Evolutionary conservation across 1,284 basidiomycete genomes (phyloP), one percentile per base, ranked within the genome.

Genomic region (Rhodotorula sp.): DNA sequence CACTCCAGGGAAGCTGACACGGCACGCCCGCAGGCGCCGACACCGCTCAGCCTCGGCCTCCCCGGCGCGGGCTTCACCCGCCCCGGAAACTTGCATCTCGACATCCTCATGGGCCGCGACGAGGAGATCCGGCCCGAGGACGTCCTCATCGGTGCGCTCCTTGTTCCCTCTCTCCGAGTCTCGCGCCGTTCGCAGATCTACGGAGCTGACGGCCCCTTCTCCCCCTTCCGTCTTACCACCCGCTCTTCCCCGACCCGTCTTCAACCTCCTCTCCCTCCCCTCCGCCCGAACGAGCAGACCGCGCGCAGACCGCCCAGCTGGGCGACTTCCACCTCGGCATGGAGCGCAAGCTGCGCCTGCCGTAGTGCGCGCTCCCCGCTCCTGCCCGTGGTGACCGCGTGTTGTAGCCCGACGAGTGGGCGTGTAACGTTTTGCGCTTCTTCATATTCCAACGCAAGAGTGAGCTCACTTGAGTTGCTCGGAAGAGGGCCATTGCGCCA

Each of bases 101-200:
- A 97, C 81, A 92, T 97, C 77, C 83, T 97, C 65, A 90, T 91
- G 87, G 94, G 94, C 58, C 88, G 89, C 36, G 94, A 97, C 80
- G 92, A 95, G 82, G 85, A 83, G 29, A 84, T 97, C 66, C 89
- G 90, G 59, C 85, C 88, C 13, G 82, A 82, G 2, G 92, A 95
- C 78, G 85, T 93, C 76, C 91, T 94, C n/a, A 56, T 71, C 27
- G 70, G 69, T 74, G 37, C 36, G 73, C 58, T 6, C 34, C 12
- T 19, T n/a, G 25, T 19, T 37, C 32, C 29, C 34, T 39, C 7
- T 6, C 1, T n/a, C 3, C 27, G 13, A 17, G 9, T 36, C 41
- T 27, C 48, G 25, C 10, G 15, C n/a, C 5, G 5, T 15, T 21
- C 15, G 36, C 32, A 7, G 5, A 22, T 56, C 54, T 56, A 27